phyloP scores from a whole-genome alignment of 2,329 filamentous ascomycete genomes.

The Ophiobolus disseminans region DNA sequence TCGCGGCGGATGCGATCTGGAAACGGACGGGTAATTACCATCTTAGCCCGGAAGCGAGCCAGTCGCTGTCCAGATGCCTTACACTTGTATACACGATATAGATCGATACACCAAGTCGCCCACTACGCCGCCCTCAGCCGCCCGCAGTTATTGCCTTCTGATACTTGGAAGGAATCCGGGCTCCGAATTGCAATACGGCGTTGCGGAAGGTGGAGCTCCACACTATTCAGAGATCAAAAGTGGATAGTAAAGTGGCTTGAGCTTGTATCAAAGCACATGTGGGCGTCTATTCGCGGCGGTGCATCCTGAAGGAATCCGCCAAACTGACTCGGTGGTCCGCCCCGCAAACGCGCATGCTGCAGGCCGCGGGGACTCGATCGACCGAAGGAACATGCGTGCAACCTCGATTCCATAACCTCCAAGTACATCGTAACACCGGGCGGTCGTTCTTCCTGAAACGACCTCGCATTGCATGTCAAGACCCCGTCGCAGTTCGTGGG shows the following conservation, averaged over 20 bases:
- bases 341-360: background rate
- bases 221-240: no score
- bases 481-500: background rate
- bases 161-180: slow-evolving; percentile 12
- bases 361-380: background rate
- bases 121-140: slow-evolving; percentile 7
- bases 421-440: slow-evolving; percentile 6
- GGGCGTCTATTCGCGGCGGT: no score
- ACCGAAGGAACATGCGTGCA: slow-evolving; percentile 8
- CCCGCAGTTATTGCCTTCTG: slow-evolving; percentile 13
- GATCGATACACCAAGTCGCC: slow-evolving; percentile 16
- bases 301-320: no score
- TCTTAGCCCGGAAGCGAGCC: slow-evolving; percentile 25
- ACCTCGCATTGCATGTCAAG: slow-evolving; percentile 3
- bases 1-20: slow-evolving; percentile 27
- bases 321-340: no score
- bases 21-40: slow-evolving; percentile 32
- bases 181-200: slow-evolving; percentile 10
- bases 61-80: slow-evolving; percentile 18
- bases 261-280: no score
- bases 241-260: no score
- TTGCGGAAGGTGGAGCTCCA: no score
- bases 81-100: slow-evolving; percentile 11
- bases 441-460: slow-evolving; percentile 1
- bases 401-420: slow-evolving; percentile 18